Percentiles rank a stretch among this genome's conserved stretches.
These are phyloP conservation scores for Wickerhamiella musiphila DNA, from an alignment of 805 yeast species.

Conservation along the genomic window DNA sequence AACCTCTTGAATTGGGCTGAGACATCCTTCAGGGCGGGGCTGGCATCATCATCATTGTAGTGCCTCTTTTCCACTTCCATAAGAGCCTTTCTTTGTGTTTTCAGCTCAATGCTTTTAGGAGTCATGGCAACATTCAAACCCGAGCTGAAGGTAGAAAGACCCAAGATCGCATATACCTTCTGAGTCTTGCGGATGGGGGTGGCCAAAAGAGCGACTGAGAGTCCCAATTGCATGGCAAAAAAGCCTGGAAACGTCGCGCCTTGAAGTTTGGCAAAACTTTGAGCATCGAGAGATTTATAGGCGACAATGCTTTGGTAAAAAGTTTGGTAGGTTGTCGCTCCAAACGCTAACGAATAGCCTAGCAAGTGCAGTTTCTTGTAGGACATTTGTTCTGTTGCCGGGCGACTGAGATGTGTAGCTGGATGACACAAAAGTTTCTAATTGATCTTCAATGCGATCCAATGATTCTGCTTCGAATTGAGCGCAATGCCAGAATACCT, in stretches of 20 bases:
- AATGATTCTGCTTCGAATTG: no score
- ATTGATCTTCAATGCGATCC: no score
- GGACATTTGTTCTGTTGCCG: no score
- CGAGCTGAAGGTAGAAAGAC: conserved; percentile 41
- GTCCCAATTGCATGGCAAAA: conserved; percentile 55
- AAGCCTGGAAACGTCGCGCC: conserved; percentile 67
- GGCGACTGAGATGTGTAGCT: no score
- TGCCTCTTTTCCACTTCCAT: conserved; percentile 32
- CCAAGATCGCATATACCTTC: conserved; percentile 26
- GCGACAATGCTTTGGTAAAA: conserved; percentile 36
- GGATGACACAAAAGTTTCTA: no score
- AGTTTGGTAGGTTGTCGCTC: conserved; percentile 39
- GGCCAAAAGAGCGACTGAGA: conserved; percentile 49
- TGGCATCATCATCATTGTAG: conserved; percentile 29
- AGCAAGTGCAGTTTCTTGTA: no score
- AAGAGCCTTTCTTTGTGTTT: conserved; percentile 36
- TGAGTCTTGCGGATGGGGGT: conserved; percentile 32
- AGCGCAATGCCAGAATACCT: no score
- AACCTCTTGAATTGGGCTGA: conserved; percentile 56
- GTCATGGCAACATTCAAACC: conserved; percentile 47
- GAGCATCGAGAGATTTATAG: conserved; percentile 54
- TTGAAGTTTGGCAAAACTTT: conserved; percentile 65
- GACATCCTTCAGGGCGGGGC: conserved; percentile 32
- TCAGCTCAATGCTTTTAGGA: conserved; percentile 44
- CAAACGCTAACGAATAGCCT: conserved; percentile 33